A percentile compares a stretch with the other conserved stretches of the same genome.
Evolutionary conservation across 176 grass and related monocot species (phyloP).

Genomic region (Zoysia pacifica): DNA sequence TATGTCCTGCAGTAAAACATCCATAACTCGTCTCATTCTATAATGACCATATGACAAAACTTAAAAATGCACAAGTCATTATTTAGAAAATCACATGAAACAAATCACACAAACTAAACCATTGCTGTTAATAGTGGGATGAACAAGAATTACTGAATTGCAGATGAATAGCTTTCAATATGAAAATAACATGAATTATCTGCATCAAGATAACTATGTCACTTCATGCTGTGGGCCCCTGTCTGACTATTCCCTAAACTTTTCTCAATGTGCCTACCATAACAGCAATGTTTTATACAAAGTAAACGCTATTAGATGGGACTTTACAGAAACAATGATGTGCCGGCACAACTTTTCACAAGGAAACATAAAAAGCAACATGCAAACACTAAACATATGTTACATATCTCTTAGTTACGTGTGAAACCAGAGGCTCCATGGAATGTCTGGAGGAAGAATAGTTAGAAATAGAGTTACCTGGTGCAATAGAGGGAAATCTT

Average conservation of each 20-base stretch:
- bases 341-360: not conserved
- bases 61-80: not conserved
- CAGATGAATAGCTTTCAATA: not conserved
- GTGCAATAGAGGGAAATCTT: conserved; percentile 46
- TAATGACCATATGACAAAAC: not conserved
- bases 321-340: conserved; percentile 10
- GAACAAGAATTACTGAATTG: not conserved
- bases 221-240: no score
- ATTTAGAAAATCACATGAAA: conserved; percentile 7
- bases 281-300: not conserved
- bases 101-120: not conserved
- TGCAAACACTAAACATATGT: not conserved
- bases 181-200: not conserved
- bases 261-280: no score
- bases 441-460: conserved; percentile 57
- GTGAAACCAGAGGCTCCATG: conserved; percentile 61
- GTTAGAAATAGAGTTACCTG: conserved; percentile 52
- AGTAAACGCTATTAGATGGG: not conserved
- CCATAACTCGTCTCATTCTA: conserved; percentile 13
- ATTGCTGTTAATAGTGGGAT: not conserved
- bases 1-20: conserved; percentile 57
- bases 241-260: no score
- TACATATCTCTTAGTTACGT: conserved; percentile 59
- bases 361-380: conserved; percentile 4
- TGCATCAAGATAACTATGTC: no score